Percentiles rank a stretch among this genome's conserved stretches.
These are phyloP conservation scores for Saccharomycopsis lassenensis DNA, from an alignment of 805 yeast species.

Conservation along the genomic window DNA sequence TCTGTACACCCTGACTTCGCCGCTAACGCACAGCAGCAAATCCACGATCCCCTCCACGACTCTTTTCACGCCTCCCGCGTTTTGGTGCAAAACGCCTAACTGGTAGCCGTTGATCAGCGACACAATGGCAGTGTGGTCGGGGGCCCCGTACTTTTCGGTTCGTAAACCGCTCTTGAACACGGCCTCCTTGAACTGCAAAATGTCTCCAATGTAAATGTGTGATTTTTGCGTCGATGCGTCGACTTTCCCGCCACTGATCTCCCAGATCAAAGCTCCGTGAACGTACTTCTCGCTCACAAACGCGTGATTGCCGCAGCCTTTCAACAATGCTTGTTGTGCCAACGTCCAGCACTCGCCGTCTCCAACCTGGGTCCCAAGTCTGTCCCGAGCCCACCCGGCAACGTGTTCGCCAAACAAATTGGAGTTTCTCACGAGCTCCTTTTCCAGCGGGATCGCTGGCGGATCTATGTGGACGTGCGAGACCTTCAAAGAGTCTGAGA, in stretches of 20 bases:
- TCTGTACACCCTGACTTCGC: slow-evolving; percentile 35
- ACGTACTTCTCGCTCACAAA: slow-evolving; percentile 36
- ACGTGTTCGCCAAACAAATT: slow-evolving; percentile 38
- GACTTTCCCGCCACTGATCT: slow-evolving; percentile 14
- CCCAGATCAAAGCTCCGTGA: slow-evolving; percentile 33
- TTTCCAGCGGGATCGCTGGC: slow-evolving; percentile 28
- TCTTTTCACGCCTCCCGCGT: slow-evolving; percentile 31
- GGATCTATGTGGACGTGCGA: slow-evolving; percentile 37
- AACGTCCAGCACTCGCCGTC: slow-evolving; percentile 55
- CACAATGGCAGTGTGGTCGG: slow-evolving; percentile 40
- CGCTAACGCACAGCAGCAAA: slow-evolving; percentile 30
- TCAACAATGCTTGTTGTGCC: slow-evolving; percentile 41
- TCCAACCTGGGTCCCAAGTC: slow-evolving; percentile 37
- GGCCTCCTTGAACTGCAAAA: slow-evolving; percentile 37
- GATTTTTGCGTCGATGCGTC: slow-evolving; percentile 26
- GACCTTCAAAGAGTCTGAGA: too few species aligned
- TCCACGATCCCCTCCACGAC: slow-evolving; percentile 32
- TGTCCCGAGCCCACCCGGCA: slow-evolving; percentile 43
- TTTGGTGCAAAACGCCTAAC: slow-evolving; percentile 33
- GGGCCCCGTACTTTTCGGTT: slow-evolving; percentile 35
- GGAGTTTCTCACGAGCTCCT: slow-evolving; percentile 26
- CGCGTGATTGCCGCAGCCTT: slow-evolving; percentile 49
- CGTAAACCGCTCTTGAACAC: slow-evolving; percentile 28
- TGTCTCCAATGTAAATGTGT: slow-evolving; percentile 42
- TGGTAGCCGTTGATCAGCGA: slow-evolving; percentile 26